phyloP scores from a whole-genome alignment of 768 basidiomycete species.

The Calocybe cyanea region DNA sequence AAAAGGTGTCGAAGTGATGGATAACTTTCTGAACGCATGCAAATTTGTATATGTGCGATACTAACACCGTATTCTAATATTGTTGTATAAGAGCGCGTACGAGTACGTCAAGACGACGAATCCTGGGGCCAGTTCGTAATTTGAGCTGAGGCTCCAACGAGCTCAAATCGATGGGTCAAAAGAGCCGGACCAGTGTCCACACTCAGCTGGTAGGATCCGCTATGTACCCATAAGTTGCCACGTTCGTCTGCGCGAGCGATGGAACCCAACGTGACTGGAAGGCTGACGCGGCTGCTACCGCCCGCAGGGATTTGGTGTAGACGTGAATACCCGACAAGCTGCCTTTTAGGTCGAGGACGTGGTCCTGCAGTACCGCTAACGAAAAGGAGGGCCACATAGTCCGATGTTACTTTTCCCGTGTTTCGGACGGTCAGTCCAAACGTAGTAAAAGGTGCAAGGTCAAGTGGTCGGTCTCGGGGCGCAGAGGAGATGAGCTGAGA shows the following conservation, averaged over 20 bases:
- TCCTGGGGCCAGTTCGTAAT: conserved; percentile 36
- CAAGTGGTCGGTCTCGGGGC: conserved; percentile 22
- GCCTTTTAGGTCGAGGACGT: conserved; percentile 47
- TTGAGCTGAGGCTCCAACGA: conserved; percentile 38
- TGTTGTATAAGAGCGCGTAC: too few relatives aligned
- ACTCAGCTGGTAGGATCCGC: conserved; percentile 38
- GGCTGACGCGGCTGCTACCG: conserved; percentile 23
- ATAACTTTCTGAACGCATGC: too few relatives aligned
- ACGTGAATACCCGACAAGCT: conserved; percentile 47
- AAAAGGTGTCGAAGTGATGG: too few relatives aligned
- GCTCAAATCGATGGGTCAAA: conserved; percentile 36
- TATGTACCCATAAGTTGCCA: conserved; percentile 43
- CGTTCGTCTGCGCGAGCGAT: conserved; percentile 44
- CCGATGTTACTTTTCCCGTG: conserved; percentile 44
- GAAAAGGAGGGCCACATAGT: conserved; percentile 55
- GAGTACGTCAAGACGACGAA: conserved; percentile 1
- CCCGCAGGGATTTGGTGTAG: conserved; percentile 25
- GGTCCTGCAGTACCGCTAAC: conserved; percentile 45
- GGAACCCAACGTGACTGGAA: conserved; percentile 44
- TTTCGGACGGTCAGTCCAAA: conserved; percentile 46
- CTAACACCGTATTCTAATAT: too few relatives aligned
- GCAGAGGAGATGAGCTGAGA: conserved; percentile 30
- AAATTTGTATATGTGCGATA: too few relatives aligned
- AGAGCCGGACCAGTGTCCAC: conserved; percentile 38
- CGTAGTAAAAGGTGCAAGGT: conserved; percentile 44